Conservation (phyloP, 2,329 filamentous ascomycete genomes). For the Fusarium annulatum region DNA sequence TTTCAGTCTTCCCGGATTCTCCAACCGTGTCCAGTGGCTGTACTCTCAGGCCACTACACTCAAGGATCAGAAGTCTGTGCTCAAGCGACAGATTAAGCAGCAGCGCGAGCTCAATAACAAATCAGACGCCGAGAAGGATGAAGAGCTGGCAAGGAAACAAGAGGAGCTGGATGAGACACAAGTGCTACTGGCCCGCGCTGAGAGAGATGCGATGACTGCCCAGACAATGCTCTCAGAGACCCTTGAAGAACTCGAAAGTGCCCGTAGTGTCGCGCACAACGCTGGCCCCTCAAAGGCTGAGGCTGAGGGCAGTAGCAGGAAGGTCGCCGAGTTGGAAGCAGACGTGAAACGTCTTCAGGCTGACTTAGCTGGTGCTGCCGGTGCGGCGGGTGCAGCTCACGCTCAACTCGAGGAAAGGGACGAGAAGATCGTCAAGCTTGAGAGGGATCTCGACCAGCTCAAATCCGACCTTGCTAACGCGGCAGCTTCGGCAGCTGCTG, state of each 20-base stretch:
- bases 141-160: slow-evolving; percentile 68
- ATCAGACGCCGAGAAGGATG: slow-evolving; percentile 78
- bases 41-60: slow-evolving; percentile 81
- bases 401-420: slow-evolving; percentile 50
- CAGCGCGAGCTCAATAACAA: slow-evolving; percentile 93
- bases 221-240: slow-evolving; percentile 63
- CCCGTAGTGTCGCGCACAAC: slow-evolving; percentile 39
- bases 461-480: slow-evolving; percentile 35
- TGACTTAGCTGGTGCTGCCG: slow-evolving; percentile 35
- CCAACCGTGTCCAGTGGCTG: slow-evolving; percentile 80
- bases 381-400: slow-evolving; percentile 40
- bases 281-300: slow-evolving; percentile 37
- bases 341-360: slow-evolving; percentile 49
- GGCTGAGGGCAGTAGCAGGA: slow-evolving; percentile 50
- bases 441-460: slow-evolving; percentile 40
- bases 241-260: slow-evolving; percentile 60
- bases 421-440: slow-evolving; percentile 55
- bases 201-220: slow-evolving; percentile 52
- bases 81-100: slow-evolving; percentile 93
- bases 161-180: slow-evolving; percentile 64
- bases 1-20: slow-evolving; percentile 82
- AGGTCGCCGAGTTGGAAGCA: slow-evolving; percentile 54
- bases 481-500: slow-evolving; percentile 5
- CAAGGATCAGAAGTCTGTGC: slow-evolving; percentile 87
- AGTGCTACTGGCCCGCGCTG: slow-evolving; percentile 50